These are phyloP conservation scores for Aspergillus clavatus DNA, from an alignment of 2,329 filamentous ascomycete species.

Conservation along the genomic window DNA sequence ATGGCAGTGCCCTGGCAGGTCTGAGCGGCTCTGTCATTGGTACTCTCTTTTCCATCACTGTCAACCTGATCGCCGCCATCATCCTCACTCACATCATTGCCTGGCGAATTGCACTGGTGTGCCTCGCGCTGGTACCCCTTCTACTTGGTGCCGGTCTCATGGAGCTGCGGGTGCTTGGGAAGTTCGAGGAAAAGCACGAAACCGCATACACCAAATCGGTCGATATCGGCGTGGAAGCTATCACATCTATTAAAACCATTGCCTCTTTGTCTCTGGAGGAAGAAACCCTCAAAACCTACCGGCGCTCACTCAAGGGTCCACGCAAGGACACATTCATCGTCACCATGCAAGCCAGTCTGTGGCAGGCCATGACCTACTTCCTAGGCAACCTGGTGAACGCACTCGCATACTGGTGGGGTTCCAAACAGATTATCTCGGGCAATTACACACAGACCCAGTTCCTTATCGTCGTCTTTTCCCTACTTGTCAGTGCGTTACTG, in stretches of 20 bases:
- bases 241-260: conserved; percentile 50
- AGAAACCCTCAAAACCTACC: conserved; percentile 44
- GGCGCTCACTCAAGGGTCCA: conserved; percentile 43
- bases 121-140: conserved; percentile 63
- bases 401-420: conserved; percentile 76
- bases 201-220: conserved; percentile 49
- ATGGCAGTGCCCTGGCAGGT: conserved; percentile 62
- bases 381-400: conserved; percentile 65
- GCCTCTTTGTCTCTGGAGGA: conserved; percentile 50
- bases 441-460: conserved; percentile 64
- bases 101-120: conserved; percentile 72
- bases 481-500: conserved; percentile 67
- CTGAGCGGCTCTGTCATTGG: conserved; percentile 68
- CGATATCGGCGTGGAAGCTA: conserved; percentile 49
- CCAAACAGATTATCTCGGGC: conserved; percentile 63
- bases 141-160: conserved; percentile 65
- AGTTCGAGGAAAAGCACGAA: conserved; percentile 52
- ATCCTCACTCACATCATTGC: conserved; percentile 66
- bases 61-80: conserved; percentile 65
- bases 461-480: conserved; percentile 66
- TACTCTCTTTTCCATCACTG: conserved; percentile 61
- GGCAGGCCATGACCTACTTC: conserved; percentile 43
- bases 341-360: conserved; percentile 45
- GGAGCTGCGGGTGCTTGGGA: conserved; percentile 58
- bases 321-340: conserved; percentile 47